A percentile compares a stretch with the other conserved stretches of the same genome.
phyloP scores from a whole-genome alignment of 1,139 yeast species.

The Geotrichum cucujoidarum region DNA sequence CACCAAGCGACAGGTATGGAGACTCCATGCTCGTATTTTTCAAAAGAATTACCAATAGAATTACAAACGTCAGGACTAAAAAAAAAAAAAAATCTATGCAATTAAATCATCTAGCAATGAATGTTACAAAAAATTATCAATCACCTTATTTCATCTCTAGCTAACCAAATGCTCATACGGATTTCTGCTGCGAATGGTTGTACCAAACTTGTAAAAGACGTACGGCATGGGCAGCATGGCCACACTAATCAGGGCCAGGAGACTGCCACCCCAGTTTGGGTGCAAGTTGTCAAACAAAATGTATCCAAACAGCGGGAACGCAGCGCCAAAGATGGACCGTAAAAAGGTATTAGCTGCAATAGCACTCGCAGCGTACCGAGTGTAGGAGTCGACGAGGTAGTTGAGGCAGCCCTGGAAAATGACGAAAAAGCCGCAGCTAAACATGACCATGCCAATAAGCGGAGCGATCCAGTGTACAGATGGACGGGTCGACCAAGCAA shows the following conservation, averaged over 20 bases:
- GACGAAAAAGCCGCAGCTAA: conserved; percentile 60
- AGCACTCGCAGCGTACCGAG: conserved; percentile 66
- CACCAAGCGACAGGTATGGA: too few species aligned
- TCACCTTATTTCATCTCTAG: too few species aligned
- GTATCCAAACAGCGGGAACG: conserved; percentile 70
- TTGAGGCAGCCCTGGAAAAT: conserved; percentile 54
- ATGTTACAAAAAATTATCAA: too few species aligned
- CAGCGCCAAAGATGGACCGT: conserved; percentile 64
- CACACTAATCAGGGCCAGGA: conserved; percentile 53
- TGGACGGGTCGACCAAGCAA: conserved; percentile 65
- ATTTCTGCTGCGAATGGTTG: conserved; percentile 50
- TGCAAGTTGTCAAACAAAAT: conserved; percentile 54
- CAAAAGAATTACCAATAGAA: too few species aligned
- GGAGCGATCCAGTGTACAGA: conserved; percentile 72
- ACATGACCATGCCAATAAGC: conserved; percentile 55
- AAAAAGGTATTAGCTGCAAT: conserved; percentile 73
- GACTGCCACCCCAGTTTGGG: conserved; percentile 56
- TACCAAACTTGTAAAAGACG: conserved; percentile 55
- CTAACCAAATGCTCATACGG: conserved; percentile 37
- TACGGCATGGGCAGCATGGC: conserved; percentile 65
- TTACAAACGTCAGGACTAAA: too few species aligned
- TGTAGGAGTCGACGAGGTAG: conserved; percentile 61
- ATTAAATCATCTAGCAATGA: too few species aligned
- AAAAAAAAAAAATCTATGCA: too few species aligned
- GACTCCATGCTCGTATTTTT: too few species aligned